Percentiles rank a stretch among this genome's conserved stretches.
These are phyloP conservation scores for Wickerhamiella qilinensis DNA, from an alignment of 805 yeast species.

Conservation along the genomic window DNA sequence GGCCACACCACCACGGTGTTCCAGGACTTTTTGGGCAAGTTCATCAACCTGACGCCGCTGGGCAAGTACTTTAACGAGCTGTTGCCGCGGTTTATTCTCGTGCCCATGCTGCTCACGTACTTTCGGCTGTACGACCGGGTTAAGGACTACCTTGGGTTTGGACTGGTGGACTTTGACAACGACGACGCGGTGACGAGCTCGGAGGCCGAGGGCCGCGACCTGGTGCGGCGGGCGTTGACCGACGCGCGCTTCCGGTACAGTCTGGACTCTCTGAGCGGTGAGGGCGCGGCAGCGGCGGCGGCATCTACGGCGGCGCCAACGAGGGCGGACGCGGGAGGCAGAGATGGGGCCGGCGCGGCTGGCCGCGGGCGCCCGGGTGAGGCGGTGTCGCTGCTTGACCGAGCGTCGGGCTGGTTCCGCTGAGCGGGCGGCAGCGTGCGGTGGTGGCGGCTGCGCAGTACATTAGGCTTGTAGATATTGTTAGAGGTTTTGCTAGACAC, in stretches of 20 bases:
- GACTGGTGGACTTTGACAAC: slow-evolving; percentile 24
- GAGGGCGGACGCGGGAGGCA: background rate
- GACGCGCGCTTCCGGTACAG: slow-evolving; percentile 15
- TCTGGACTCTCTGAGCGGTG: slow-evolving; percentile 5
- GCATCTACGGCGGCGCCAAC: background rate
- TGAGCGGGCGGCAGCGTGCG: too few relatives aligned
- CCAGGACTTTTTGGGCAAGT: slow-evolving; percentile 58
- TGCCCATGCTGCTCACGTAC: slow-evolving; percentile 50
- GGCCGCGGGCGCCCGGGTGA: too few relatives aligned
- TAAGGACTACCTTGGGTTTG: slow-evolving; percentile 28
- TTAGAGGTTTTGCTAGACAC: too few relatives aligned
- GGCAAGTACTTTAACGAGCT: slow-evolving; percentile 57
- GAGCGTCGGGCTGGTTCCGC: too few relatives aligned
- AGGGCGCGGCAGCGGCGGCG: background rate
- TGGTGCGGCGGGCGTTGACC: slow-evolving; percentile 19
- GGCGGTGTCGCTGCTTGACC: too few relatives aligned
- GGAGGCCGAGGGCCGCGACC: slow-evolving; percentile 22
- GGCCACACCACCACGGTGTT: slow-evolving; percentile 34
- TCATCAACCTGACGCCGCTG: slow-evolving; percentile 58
- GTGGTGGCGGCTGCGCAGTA: too few relatives aligned
- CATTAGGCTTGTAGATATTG: too few relatives aligned
- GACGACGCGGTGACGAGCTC: slow-evolving; percentile 16
- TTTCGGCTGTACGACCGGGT: slow-evolving; percentile 55
- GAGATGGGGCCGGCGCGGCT: too few relatives aligned
- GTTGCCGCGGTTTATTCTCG: slow-evolving; percentile 55